phyloP scores from a whole-genome alignment of 2,329 filamentous ascomycete genomes.

The Anthostomella pinea region DNA sequence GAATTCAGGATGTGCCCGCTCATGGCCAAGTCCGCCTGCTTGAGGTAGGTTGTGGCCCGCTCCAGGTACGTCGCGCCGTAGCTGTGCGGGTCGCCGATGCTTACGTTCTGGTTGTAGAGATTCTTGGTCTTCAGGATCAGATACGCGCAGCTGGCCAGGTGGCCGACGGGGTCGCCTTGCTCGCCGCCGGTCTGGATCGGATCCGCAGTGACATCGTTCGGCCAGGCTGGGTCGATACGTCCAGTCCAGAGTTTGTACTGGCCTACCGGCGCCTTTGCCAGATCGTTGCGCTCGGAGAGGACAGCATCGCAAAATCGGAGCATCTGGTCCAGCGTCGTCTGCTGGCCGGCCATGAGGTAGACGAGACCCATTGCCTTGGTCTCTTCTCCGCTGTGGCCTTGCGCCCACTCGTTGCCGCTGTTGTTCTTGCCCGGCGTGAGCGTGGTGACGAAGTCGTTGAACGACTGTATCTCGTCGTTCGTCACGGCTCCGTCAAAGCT shows the following conservation, averaged over 20 bases:
- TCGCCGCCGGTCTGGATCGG: constrained; percentile 15
- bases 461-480: constrained; percentile 16
- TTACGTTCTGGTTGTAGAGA: constrained; percentile 13
- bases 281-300: constrained; percentile 18
- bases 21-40: constrained; percentile 15
- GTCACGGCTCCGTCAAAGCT: constrained; percentile 20
- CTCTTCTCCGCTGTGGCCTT: constrained; percentile 18
- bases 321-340: constrained; percentile 17
- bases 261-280: constrained; percentile 16
- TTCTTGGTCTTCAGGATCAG: constrained; percentile 16
- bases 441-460: constrained; percentile 14
- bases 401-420: constrained; percentile 15
- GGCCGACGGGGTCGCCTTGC: constrained; percentile 17
- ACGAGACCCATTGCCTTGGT: constrained; percentile 19
- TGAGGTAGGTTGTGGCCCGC: constrained; percentile 14
- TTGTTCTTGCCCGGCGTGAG: constrained; percentile 13
- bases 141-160: constrained; percentile 15
- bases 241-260: constrained; percentile 19
- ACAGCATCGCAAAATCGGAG: constrained; percentile 22
- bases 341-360: constrained; percentile 16
- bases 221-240: constrained; percentile 16
- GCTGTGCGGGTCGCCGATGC: constrained; percentile 13
- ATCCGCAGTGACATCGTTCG: constrained; percentile 10
- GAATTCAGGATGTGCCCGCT: constrained; percentile 14
- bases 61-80: constrained; percentile 17